Evolutionary conservation across 2,329 filamentous ascomycete species (phyloP).

Genomic region (Xylariaceae sp.): DNA sequence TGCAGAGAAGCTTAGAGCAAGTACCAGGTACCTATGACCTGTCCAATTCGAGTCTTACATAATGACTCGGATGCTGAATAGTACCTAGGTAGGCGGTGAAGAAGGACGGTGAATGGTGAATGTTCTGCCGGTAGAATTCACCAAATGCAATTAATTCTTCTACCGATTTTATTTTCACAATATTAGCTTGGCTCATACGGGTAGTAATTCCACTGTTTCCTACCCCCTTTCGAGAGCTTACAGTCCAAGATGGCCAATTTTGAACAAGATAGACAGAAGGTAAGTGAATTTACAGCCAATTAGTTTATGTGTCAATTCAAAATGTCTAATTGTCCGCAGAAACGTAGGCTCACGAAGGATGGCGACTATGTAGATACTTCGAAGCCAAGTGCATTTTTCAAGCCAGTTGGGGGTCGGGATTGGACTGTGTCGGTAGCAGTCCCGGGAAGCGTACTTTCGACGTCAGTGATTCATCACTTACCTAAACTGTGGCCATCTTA

Average conservation of each 20-base stretch:
- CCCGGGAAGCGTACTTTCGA: constrained; percentile 75
- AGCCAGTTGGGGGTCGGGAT: constrained; percentile 63
- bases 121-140: constrained; percentile 31
- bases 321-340: constrained; percentile 41
- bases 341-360: constrained; percentile 52
- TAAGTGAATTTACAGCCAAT: constrained; percentile 10
- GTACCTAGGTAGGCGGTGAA: constrained; percentile 23
- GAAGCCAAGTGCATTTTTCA: constrained; percentile 71
- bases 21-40: too few species aligned
- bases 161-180: constrained; percentile 13
- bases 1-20: background rate
- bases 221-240: background rate
- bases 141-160: constrained; percentile 8
- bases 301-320: background rate
- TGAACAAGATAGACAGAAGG: constrained; percentile 35
- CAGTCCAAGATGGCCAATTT: constrained; percentile 29
- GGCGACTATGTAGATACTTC: constrained; percentile 55
- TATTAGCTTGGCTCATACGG: constrained; percentile 9
- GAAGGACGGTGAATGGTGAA: constrained; percentile 33
- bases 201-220: background rate
- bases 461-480: constrained; percentile 52
- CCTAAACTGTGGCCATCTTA: background rate
- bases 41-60: background rate
- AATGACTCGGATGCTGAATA: constrained; percentile 15
- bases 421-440: constrained; percentile 80